A percentile compares a stretch with the other conserved stretches of the same genome.
These are phyloP conservation scores for Debaryomyces psychrophilus DNA, from an alignment of 1,139 yeast genomes.

Conservation along the genomic window DNA sequence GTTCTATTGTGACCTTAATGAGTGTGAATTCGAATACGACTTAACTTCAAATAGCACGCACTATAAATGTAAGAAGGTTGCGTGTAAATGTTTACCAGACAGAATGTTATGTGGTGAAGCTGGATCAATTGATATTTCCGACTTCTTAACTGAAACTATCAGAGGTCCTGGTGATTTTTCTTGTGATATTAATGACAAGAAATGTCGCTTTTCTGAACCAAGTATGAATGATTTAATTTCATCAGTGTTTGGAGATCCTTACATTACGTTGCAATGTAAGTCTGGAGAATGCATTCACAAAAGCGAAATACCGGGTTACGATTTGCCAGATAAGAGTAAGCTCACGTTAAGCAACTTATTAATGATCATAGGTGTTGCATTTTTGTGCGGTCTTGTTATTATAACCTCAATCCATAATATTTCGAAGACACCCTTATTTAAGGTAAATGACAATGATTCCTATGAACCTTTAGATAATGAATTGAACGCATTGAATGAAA, in stretches of 20 bases:
- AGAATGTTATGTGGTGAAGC: conserved; percentile 91
- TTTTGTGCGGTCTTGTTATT: conserved; percentile 40
- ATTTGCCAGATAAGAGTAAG: conserved; percentile 60
- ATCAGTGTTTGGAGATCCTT: conserved; percentile 90
- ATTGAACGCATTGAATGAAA: conserved; percentile 48
- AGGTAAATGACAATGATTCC: conserved; percentile 25
- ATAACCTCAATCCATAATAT: conserved; percentile 55
- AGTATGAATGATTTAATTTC: conserved; percentile 91
- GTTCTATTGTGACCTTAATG: conserved; percentile 79
- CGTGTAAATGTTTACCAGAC: conserved; percentile 88
- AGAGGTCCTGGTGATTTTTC: conserved; percentile 90
- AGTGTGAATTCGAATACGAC: conserved; percentile 72
- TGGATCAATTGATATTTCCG: conserved; percentile 94
- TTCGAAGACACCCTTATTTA: conserved; percentile 66
- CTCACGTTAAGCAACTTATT: conserved; percentile 54
- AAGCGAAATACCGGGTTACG: conserved; percentile 90
- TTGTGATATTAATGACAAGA: conserved; percentile 64
- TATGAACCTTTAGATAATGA: conserved; percentile 37
- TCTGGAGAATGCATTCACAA: conserved; percentile 92
- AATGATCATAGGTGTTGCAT: conserved; percentile 52
- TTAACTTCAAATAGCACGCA: conserved; percentile 66
- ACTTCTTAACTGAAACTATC: conserved; percentile 86
- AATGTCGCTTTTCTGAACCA: conserved; percentile 88
- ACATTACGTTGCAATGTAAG: conserved; percentile 74
- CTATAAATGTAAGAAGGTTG: conserved; percentile 74